Percentiles rank a stretch among this genome's conserved stretches.
phyloP scores from a whole-genome alignment of 768 basidiomycete species.

The Neoboletus subvelutipes region DNA sequence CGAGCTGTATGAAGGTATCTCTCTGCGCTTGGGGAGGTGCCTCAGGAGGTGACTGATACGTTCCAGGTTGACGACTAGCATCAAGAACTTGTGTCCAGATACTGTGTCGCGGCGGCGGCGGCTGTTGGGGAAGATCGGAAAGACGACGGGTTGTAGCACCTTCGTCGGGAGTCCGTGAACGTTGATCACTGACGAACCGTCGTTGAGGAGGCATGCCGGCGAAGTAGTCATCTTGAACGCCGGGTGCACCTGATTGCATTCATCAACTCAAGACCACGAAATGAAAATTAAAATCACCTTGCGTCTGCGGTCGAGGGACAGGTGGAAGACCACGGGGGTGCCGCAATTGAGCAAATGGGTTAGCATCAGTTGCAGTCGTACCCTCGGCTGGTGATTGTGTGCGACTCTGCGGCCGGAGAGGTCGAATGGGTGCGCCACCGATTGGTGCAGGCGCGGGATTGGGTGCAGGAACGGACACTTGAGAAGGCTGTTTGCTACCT shows the following conservation, averaged over 20 bases:
- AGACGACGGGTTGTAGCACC: constrained; percentile 55
- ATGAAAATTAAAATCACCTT: constrained; percentile 39
- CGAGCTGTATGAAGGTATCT: constrained; percentile 75
- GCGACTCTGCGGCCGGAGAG: constrained; percentile 30
- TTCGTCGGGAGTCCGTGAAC: constrained; percentile 56
- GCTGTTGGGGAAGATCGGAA: constrained; percentile 49
- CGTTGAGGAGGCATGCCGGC: constrained; percentile 39
- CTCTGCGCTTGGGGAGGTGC: constrained; percentile 31
- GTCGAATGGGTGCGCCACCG: constrained; percentile 27
- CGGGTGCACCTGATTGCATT: constrained; percentile 28
- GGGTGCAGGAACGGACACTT: constrained; percentile 16
- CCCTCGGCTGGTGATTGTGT: constrained; percentile 31
- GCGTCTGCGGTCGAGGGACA: constrained; percentile 47
- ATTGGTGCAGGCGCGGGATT: constrained; percentile 19
- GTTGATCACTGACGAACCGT: constrained; percentile 55
- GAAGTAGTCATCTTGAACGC: constrained; percentile 45
- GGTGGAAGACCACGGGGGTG: constrained; percentile 67
- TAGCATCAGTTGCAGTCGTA: constrained; percentile 32
- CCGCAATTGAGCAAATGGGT: constrained; percentile 49
- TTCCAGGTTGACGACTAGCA: constrained; percentile 51
- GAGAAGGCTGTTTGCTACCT: constrained; percentile 35
- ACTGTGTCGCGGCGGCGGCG: constrained; percentile 50
- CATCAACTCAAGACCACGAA: constrained; percentile 6
- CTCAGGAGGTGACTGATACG: constrained; percentile 36
- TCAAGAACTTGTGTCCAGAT: constrained; percentile 93